Evolutionary conservation across 1,139 yeast species (phyloP).

Genomic region (Suhomyces atakaporum): DNA sequence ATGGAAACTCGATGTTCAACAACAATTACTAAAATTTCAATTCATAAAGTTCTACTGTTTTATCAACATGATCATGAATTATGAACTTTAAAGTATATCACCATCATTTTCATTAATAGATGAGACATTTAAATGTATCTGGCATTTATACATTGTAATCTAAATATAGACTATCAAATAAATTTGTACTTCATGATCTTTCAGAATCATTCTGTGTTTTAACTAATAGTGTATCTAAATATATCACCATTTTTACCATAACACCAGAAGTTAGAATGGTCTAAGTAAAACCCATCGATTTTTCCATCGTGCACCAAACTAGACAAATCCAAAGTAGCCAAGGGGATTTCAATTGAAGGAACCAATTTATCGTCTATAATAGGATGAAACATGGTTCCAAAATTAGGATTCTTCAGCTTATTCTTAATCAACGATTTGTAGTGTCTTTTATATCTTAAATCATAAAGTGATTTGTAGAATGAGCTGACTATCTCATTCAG

Average conservation of each 20-base stretch:
- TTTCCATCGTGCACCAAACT: conserved; percentile 35
- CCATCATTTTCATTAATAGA: no score
- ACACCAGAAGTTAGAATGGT: conserved; percentile 47
- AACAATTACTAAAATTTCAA: conserved; percentile 14
- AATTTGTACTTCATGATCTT: no score
- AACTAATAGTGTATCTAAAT: conserved; percentile 26
- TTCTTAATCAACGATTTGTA: conserved; percentile 18
- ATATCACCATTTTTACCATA: conserved; percentile 56
- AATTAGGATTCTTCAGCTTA: conserved; percentile 12
- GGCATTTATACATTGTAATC: no score
- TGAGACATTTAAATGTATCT: not conserved
- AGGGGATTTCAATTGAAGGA: conserved; percentile 45
- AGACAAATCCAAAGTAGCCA: conserved; percentile 37
- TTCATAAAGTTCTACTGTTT: no score
- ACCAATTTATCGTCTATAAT: conserved; percentile 41
- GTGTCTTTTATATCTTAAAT: conserved; percentile 36
- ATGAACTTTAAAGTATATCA: not conserved
- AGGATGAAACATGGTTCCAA: conserved; percentile 37
- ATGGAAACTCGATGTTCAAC: conserved; percentile 36
- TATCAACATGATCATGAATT: not conserved
- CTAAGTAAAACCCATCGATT: conserved; percentile 45
- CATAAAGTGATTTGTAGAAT: conserved; percentile 39
- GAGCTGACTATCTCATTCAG: conserved; percentile 27
- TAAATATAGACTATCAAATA: no score
- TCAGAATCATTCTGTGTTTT: no score